A percentile compares a stretch with the other conserved stretches of the same genome.
These are phyloP conservation scores for Alternaria arbusti DNA, from an alignment of 2,329 filamentous ascomycete genomes.

Conservation along the genomic window DNA sequence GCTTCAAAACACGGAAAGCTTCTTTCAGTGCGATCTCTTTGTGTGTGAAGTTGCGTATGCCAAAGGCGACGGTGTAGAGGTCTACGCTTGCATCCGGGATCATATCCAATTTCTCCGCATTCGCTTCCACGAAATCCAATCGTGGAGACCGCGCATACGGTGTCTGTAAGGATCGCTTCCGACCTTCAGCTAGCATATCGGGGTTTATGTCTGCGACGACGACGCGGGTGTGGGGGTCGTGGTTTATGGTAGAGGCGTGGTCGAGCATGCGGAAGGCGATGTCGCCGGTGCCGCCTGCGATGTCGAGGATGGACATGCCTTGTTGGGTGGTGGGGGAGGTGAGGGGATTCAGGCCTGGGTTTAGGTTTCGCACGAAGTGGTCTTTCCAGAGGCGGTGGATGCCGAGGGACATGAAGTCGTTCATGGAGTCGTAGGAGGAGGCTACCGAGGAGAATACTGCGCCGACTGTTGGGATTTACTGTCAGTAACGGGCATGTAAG, in stretches of 20 bases:
- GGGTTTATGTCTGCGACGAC: conserved; percentile 97
- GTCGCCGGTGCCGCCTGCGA: conserved; percentile 95
- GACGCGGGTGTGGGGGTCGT: conserved; percentile 80
- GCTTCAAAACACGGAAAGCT: conserved; percentile 87
- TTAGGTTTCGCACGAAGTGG: conserved; percentile 89
- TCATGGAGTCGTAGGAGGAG: conserved; percentile 96
- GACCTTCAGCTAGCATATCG: conserved; percentile 89
- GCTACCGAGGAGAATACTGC: conserved; percentile 95
- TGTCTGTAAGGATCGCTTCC: conserved; percentile 73
- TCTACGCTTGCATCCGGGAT: conserved; percentile 79
- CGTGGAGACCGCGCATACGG: conserved; percentile 63
- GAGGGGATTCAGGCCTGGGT: conserved; percentile 71
- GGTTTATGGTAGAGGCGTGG: conserved; percentile 80
- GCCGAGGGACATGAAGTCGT: conserved; percentile 97
- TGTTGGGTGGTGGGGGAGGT: conserved; percentile 47
- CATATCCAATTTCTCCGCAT: conserved; percentile 76
- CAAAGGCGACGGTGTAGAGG: conserved; percentile 96
- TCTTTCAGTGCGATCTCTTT: conserved; percentile 83
- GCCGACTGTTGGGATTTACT: conserved; percentile 63
- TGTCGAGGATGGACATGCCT: conserved; percentile 83
- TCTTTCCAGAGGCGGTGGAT: conserved; percentile 98
- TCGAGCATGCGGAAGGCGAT: conserved; percentile 96
- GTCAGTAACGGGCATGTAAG: conserved; percentile 21
- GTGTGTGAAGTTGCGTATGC: conserved; percentile 95
- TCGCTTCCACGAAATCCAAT: conserved; percentile 82